Conservation (phyloP, 148 eudicot species). For the Arctostaphylos glauca region DNA sequence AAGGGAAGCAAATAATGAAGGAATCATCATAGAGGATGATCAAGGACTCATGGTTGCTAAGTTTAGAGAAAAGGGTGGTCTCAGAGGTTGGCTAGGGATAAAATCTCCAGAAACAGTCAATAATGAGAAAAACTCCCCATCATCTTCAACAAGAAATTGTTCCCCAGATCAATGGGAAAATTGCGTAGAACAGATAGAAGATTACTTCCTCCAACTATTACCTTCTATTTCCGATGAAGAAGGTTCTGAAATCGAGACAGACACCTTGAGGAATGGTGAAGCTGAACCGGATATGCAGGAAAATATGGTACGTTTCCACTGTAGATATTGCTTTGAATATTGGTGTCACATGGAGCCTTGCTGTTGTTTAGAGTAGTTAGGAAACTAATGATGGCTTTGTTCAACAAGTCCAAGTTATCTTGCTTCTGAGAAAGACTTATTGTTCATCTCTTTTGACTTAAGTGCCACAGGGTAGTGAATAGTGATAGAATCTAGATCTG, state of each 20-base stretch:
- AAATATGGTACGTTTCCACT: background rate
- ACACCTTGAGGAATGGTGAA: constrained; percentile 11
- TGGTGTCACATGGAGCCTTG: background rate
- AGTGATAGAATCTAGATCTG: background rate
- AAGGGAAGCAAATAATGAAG: constrained; percentile 51
- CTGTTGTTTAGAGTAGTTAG: background rate
- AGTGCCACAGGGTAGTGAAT: background rate
- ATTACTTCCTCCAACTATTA: constrained; percentile 52
- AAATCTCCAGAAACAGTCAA: constrained; percentile 8
- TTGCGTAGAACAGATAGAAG: constrained; percentile 53
- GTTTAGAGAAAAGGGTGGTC: constrained; percentile 34
- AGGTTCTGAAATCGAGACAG: constrained; percentile 26
- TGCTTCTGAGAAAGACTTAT: constrained; percentile 7
- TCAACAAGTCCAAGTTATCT: constrained; percentile 7
- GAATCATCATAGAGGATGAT: constrained; percentile 46
- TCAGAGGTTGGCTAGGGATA: constrained; percentile 55
- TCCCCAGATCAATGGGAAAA: constrained; percentile 45
- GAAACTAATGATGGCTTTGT: background rate
- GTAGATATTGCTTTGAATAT: background rate
- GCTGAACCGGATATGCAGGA: constrained; percentile 19
- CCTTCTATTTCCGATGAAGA: constrained; percentile 31
- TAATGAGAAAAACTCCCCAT: constrained; percentile 23
- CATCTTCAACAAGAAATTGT: constrained; percentile 23
- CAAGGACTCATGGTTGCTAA: constrained; percentile 47
- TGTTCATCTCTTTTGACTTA: background rate